Evolutionary conservation across 805 yeast genomes (phyloP).

Genomic region (Metschnikowia anglica): DNA sequence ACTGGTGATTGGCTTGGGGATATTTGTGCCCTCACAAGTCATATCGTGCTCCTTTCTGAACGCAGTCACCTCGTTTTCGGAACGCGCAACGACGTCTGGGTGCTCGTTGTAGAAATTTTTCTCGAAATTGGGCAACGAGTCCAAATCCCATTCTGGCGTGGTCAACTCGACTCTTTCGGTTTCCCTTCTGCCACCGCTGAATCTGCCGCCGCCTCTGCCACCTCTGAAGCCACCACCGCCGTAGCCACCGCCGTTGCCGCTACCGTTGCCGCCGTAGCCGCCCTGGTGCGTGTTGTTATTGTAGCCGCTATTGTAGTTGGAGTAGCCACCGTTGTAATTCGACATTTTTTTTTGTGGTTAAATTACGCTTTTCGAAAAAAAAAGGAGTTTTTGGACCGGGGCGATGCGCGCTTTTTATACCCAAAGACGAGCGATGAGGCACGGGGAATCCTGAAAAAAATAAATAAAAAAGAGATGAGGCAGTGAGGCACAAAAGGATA

Average conservation of each 20-base stretch:
- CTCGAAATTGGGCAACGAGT: constrained; percentile 81
- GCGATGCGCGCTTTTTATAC: constrained; percentile 2
- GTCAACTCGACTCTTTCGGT: constrained; percentile 50
- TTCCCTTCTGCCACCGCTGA: constrained; percentile 33
- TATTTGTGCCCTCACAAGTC: constrained; percentile 78
- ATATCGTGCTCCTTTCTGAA: constrained; percentile 86
- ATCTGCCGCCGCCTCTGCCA: constrained; percentile 29
- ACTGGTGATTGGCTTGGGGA: constrained; percentile 89
- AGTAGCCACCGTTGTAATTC: constrained; percentile 23
- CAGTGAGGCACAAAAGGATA: neutral
- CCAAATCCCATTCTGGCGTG: constrained; percentile 80
- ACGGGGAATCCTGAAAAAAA: neutral
- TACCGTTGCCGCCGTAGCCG: constrained; percentile 19
- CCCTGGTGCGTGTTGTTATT: constrained; percentile 22
- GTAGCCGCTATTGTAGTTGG: constrained; percentile 36
- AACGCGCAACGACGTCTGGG: constrained; percentile 70
- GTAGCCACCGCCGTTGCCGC: constrained; percentile 22
- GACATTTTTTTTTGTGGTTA: constrained; percentile 18
- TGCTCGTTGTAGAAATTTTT: constrained; percentile 92
- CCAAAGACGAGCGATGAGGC: constrained; percentile 1
- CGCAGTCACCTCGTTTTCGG: constrained; percentile 65
- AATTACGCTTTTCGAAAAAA: neutral
- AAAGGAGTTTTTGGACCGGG: constrained; percentile 2
- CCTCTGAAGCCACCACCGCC: constrained; percentile 32
- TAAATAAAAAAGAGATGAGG: neutral